Conservation (phyloP, 768 basidiomycete genomes). For the Vararia minispora region DNA sequence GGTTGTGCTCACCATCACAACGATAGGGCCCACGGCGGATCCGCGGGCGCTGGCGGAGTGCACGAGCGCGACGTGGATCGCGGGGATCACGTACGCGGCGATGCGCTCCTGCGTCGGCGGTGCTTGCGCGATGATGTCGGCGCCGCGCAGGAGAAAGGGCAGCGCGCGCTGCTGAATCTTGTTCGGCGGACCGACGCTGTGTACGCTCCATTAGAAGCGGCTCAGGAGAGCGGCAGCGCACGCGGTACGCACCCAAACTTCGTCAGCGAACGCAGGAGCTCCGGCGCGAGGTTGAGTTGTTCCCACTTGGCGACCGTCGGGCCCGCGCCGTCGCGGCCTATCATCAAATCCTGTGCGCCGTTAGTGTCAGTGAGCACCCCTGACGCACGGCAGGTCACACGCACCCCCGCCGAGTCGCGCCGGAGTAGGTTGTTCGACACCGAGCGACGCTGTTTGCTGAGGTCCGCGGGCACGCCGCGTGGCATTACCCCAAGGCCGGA, state of each 20-base stretch:
- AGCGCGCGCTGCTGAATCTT: conserved; percentile 97
- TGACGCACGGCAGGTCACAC: conserved; percentile 19
- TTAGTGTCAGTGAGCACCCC: too few species aligned
- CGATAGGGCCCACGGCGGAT: conserved; percentile 69
- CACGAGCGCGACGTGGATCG: conserved; percentile 71
- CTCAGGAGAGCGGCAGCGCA: background rate
- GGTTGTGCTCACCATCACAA: conserved; percentile 93
- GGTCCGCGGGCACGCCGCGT: too few species aligned
- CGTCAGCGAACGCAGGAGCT: conserved; percentile 75
- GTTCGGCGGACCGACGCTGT: conserved; percentile 91
- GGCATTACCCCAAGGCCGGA: conserved; percentile 22
- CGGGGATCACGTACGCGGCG: conserved; percentile 92
- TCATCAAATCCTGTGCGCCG: too few species aligned
- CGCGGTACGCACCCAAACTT: conserved; percentile 77
- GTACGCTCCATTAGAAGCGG: conserved; percentile 6
- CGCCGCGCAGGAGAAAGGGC: conserved; percentile 86
- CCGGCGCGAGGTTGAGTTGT: conserved; percentile 75
- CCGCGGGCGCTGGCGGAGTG: conserved; percentile 43
- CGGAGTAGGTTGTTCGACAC: conserved; percentile 55
- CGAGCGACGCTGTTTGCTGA: conserved; percentile 68
- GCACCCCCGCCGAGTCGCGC: conserved; percentile 65
- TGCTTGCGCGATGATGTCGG: conserved; percentile 97
- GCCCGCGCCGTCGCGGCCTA: conserved; percentile 55
- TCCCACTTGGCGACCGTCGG: conserved; percentile 94
- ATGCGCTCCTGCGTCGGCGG: conserved; percentile 98